These are phyloP conservation scores for Tuber melanosporum DNA, from an alignment of 495 filamentous ascomycete species.

Conservation along the genomic window DNA sequence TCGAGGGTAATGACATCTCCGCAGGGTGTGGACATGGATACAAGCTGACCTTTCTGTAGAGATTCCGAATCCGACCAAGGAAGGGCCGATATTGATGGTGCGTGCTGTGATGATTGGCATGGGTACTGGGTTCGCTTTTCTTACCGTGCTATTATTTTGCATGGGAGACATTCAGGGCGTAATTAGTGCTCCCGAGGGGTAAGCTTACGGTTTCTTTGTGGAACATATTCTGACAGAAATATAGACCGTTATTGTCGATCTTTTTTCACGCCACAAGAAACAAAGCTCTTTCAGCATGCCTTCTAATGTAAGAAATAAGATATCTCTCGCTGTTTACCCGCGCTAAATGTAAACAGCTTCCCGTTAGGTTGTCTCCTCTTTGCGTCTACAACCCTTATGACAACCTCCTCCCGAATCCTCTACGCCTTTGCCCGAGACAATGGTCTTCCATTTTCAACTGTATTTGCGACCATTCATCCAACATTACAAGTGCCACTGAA, in stretches of 20 bases:
- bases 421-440: slow-evolving; percentile 71
- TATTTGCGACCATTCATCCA: slow-evolving; percentile 60
- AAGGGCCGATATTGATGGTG: slow-evolving; percentile 68
- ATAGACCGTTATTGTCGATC: slow-evolving; percentile 58
- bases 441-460: slow-evolving; percentile 59
- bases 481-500: slow-evolving; percentile 62
- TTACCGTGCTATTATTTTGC: slow-evolving; percentile 60
- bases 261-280: slow-evolving; percentile 62
- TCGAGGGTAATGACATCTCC: slow-evolving; percentile 42
- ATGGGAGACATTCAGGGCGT: slow-evolving; percentile 54
- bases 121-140: slow-evolving; percentile 62
- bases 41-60: slow-evolving; percentile 44
- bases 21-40: neutral
- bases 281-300: slow-evolving; percentile 59
- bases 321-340: slow-evolving; percentile 42
- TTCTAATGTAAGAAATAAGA: slow-evolving; percentile 54
- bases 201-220: slow-evolving; percentile 4
- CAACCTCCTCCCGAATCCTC: slow-evolving; percentile 68
- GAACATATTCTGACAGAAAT: neutral
- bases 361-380: slow-evolving; percentile 68
- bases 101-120: slow-evolving; percentile 62
- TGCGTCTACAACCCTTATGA: slow-evolving; percentile 65
- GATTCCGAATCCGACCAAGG: slow-evolving; percentile 61
- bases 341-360: slow-evolving; percentile 49
- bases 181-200: slow-evolving; percentile 55